A percentile compares a stretch with the other conserved stretches of the same genome.
These are phyloP conservation scores for Cutaneotrichosporon cutaneum DNA, from an alignment of 1,284 basidiomycete species.

Conservation along the genomic window DNA sequence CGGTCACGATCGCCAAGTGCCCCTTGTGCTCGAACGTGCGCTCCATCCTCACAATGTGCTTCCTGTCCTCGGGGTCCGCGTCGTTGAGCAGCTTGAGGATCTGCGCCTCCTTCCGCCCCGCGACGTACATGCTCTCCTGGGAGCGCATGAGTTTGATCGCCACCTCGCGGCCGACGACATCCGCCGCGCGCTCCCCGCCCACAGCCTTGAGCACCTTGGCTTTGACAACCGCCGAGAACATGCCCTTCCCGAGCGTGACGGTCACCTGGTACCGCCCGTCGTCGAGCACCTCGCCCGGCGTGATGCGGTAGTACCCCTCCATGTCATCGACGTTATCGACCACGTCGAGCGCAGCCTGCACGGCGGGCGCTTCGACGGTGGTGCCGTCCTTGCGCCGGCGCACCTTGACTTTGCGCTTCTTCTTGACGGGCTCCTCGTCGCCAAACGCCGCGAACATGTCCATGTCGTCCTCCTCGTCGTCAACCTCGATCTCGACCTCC, in stretches of 20 bases:
- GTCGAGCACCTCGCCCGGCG: slow-evolving; percentile 92
- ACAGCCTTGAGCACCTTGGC: slow-evolving; percentile 79
- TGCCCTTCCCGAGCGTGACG: slow-evolving; percentile 91
- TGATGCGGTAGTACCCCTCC: slow-evolving; percentile 94
- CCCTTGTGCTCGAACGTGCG: slow-evolving; percentile 95
- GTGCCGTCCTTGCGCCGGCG: slow-evolving; percentile 60
- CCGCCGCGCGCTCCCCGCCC: slow-evolving; percentile 56
- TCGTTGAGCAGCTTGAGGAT: slow-evolving; percentile 82
- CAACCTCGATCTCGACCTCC: slow-evolving; percentile 62
- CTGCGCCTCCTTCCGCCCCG: slow-evolving; percentile 87
- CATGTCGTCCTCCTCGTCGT: slow-evolving; percentile 64
- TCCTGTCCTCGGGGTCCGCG: slow-evolving; percentile 93
- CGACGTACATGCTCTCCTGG: slow-evolving; percentile 97
- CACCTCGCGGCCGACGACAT: slow-evolving; percentile 68
- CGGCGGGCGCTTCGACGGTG: slow-evolving; percentile 68
- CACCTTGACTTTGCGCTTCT: slow-evolving; percentile 57
- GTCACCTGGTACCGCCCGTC: slow-evolving; percentile 91
- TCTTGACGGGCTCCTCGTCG: slow-evolving; percentile 59
- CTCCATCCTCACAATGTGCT: slow-evolving; percentile 87
- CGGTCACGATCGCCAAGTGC: slow-evolving; percentile 95
- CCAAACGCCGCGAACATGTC: slow-evolving; percentile 83
- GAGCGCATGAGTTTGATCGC: slow-evolving; percentile 96
- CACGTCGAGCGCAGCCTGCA: slow-evolving; percentile 34
- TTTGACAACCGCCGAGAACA: slow-evolving; percentile 95
- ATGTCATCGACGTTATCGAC: slow-evolving; percentile 60